phyloP scores from a whole-genome alignment of 2,329 filamentous ascomycete species.

The Acephala macrosclerotiorum region DNA sequence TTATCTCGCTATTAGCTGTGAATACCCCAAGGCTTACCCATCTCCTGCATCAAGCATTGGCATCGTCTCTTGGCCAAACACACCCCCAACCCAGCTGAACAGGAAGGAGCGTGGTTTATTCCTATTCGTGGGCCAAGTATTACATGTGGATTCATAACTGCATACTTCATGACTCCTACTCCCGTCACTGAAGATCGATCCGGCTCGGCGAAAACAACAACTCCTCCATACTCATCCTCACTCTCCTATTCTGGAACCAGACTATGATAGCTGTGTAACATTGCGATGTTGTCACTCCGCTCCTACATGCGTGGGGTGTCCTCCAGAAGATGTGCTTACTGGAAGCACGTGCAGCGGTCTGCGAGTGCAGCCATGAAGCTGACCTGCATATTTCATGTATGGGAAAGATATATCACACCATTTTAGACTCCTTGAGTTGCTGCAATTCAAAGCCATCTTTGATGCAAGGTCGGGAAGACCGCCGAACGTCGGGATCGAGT shows the following conservation, averaged over 20 bases:
- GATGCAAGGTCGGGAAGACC: background rate
- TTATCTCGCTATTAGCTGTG: slow-evolving; percentile 1
- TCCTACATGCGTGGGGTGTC: background rate
- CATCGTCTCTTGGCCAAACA: slow-evolving; percentile 6
- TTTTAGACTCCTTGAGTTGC: background rate
- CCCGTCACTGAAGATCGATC: background rate
- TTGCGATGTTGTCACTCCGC: background rate
- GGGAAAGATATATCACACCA: slow-evolving; percentile 6
- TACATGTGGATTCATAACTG: slow-evolving; percentile 4
- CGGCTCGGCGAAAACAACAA: slow-evolving; percentile 1
- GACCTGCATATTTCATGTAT: background rate
- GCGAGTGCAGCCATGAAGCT: background rate
- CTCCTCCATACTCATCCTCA: background rate
- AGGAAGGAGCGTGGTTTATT: background rate
- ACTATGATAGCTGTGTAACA: slow-evolving; percentile 10
- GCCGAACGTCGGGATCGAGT: background rate
- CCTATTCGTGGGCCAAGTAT: slow-evolving; percentile 7
- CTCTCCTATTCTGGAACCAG: background rate
- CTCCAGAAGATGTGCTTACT: slow-evolving; percentile 2
- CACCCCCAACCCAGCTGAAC: background rate
- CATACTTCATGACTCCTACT: slow-evolving; percentile 8
- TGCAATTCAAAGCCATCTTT: background rate
- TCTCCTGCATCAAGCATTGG: slow-evolving; percentile 3
- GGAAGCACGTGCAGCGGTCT: slow-evolving; percentile 1
- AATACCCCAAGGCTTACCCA: slow-evolving; percentile 9